Base-by-base conservation (phyloP, 1,284 basidiomycete genomes). In the Cutaneotrichosporon daszewskae region DNA sequence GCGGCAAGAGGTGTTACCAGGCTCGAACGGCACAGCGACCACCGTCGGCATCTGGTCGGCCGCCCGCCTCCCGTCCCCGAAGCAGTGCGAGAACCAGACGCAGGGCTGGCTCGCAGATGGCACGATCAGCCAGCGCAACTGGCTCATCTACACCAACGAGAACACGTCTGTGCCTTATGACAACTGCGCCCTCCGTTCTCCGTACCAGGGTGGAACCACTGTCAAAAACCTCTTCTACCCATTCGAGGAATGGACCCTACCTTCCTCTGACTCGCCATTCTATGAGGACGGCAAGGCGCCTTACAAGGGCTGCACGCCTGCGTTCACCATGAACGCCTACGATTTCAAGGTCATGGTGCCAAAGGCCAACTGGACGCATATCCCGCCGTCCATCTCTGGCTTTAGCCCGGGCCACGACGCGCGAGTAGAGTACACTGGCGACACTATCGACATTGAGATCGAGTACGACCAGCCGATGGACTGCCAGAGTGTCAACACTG, bases 41-140 rank as follows among this genome's bases (percentile, higher is more conserved):
- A 86, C 91, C 68, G 80, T 89, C 75, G 89, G 89, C 50, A 73
- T 90, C 14, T 92, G 85, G 84, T 84, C 86, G 1, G 78, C 82
- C 17, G 80, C 81, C 5, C 80, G 87, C 25, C 74, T 81, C 4
- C 81, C 76, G 12, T 22, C 70, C 1, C 68, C 62, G 20, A 69
- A 69, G 46, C 82, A 87, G 64, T 78, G 63, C 3, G 53, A 51
- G n/a, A 32, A 25, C 5, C 43, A 38, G 13, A 32, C 3, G 84
- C 66, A 66, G 42, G 19, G 4, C 17, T 51, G 49, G 37, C 40
- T 40, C 20, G 31, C 49, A 14, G 75, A 73, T 34, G 75, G 78
- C 57, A 75, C 76, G 14, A 55, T 63, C 32, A 24, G 50, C 11
- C 80, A 81, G 46, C 79, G 83, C 49, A 76, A 89, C 37, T 89